Evolutionary conservation across 164 flowering plant species (phyloP), one percentile per base, ranked within the genome.

Genomic region (Chimonanthus salicifolius): DNA sequence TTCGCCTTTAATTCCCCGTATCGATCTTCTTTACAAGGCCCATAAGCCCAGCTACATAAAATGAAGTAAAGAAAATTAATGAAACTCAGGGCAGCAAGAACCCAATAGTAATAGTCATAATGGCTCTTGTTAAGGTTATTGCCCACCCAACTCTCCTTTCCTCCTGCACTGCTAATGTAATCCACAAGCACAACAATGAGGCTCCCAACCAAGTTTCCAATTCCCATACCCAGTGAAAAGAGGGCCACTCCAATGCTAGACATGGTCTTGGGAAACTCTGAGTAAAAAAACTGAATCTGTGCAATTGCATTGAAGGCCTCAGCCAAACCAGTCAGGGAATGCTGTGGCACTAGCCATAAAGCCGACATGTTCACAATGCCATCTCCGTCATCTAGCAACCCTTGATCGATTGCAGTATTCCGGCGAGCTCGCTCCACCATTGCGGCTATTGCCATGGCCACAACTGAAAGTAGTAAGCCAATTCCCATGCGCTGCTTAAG

Each of bases 301-400:
- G 87, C 94, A 0, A 94, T 84, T n/a, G 85, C 87, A 62, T 82
- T 86, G 45, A 94, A 86, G 0, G 94, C 94, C 78, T 94, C 97
- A 0, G 96, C 90, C 43, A 94, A 58, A 3, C 98, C 98, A 18
- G 21, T 13, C 62, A 94, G 66, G 75, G 80, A 72, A 49, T 83
- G 64, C 47, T 89, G 93, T 6, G 96, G 96, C 4, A 90, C 82
- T 3, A 94, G 86, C 97, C 94, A 92, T 85, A 90, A 64, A 0
- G 98, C 98, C 2, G 98, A 88, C 91, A 94, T 90, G 49, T 67
- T 86, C 84, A 82, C 78, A n/a, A 78, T 62, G 5, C 73, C 80
- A 0, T 43, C 2, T 0, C 80, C 74, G 2, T 74, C 47, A 5
- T 82, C 76, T 3, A 43, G 4, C 2, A 85, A 48, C 6, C 89